phyloP scores from a whole-genome alignment of 2,329 filamentous ascomycete genomes.

The Trichoderma atrobrunneum region DNA sequence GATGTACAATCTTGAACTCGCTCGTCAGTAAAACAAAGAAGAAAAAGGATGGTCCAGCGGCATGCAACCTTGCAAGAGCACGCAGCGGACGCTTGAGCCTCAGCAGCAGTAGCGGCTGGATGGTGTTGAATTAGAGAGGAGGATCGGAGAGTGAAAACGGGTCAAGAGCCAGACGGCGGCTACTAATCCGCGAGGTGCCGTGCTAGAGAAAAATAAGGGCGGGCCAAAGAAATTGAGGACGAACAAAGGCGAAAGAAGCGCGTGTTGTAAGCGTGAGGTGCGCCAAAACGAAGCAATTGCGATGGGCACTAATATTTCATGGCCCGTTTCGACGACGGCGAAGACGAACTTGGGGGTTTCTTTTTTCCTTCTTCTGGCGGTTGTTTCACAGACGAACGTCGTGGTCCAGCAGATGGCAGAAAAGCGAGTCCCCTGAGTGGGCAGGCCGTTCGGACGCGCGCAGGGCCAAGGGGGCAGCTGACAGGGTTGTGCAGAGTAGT shows the following conservation, averaged over 20 bases:
- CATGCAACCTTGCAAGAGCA: conserved; percentile 1
- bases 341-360: conserved; percentile 24
- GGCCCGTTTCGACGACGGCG: conserved; percentile 32
- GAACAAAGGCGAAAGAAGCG: conserved; percentile 3
- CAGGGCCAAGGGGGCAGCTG: conserved; percentile 18
- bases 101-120: conserved; percentile 1
- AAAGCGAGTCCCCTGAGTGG: conserved; percentile 19
- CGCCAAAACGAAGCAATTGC: conserved; percentile 39
- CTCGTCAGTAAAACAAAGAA: background rate
- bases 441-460: conserved; percentile 19
- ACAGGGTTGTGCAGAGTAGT: background rate
- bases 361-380: conserved; percentile 27
- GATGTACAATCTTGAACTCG: background rate
- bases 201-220: conserved; percentile 6
- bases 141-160: background rate
- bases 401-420: conserved; percentile 25
- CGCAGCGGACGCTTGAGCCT: background rate
- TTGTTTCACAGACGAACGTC: conserved; percentile 31
- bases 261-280: conserved; percentile 24
- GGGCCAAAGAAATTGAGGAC: background rate
- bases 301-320: conserved; percentile 40
- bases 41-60: background rate
- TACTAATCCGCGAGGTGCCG: conserved; percentile 10
- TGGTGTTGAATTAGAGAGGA: conserved; percentile 9
- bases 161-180: background rate